Conservation (phyloP, 1,139 yeast genomes). For the Candida pseudoviswanathii region DNA sequence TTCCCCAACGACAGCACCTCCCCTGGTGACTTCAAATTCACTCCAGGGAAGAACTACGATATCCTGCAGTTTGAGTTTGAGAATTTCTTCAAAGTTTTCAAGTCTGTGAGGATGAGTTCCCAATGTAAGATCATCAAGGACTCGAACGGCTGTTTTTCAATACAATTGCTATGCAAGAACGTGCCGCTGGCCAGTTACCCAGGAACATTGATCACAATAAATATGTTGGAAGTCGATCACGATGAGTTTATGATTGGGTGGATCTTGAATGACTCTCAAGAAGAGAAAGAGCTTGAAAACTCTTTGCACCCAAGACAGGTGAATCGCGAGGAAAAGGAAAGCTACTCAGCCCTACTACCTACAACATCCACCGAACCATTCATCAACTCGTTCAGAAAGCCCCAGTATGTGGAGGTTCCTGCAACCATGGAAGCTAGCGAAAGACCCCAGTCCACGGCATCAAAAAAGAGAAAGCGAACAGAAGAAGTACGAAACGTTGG, state of each 20-base stretch:
- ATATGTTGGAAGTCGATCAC: conserved; percentile 48
- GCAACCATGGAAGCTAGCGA: not conserved
- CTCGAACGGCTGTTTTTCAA: conserved; percentile 51
- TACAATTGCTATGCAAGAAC: conserved; percentile 46
- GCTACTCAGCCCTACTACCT: not conserved
- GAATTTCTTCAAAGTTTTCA: conserved; percentile 54
- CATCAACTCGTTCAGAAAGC: conserved; percentile 10
- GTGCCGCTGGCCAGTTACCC: conserved; percentile 38
- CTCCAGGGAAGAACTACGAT: conserved; percentile 17
- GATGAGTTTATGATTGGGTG: conserved; percentile 18
- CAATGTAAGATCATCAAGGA: conserved; percentile 66
- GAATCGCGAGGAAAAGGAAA: not conserved
- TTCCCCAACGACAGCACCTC: conserved; percentile 67
- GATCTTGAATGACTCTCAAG: conserved; percentile 16
- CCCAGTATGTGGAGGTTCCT: conserved; percentile 5
- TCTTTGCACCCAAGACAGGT: not conserved
- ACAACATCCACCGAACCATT: conserved; percentile 11
- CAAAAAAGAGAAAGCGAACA: conserved; percentile 8
- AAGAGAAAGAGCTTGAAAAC: conserved; percentile 6
- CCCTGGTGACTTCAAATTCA: conserved; percentile 49
- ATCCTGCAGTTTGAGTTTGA: conserved; percentile 54
- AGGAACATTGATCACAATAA: conserved; percentile 65
- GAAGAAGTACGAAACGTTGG: conserved; percentile 31
- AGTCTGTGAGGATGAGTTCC: conserved; percentile 57
- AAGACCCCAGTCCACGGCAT: not conserved